phyloP scores from a whole-genome alignment of 441 rosid species.

The Corymbia calophylla region DNA sequence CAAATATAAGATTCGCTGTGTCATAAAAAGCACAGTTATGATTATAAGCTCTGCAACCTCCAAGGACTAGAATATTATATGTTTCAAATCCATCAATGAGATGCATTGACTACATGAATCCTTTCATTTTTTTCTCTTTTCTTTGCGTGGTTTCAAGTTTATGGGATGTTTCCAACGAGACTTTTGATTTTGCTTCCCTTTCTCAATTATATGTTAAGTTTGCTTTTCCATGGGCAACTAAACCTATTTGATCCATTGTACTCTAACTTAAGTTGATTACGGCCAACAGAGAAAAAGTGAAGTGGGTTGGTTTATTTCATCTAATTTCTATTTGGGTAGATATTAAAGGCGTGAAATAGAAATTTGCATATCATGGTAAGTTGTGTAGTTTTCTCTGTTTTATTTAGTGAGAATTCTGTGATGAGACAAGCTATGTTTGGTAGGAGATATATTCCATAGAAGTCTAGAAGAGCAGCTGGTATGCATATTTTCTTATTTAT shows the following conservation, averaged over 20 bases:
- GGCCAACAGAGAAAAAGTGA: background rate
- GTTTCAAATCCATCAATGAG: background rate
- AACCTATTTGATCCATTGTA: background rate
- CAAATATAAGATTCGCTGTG: too few relatives aligned
- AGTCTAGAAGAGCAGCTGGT: background rate
- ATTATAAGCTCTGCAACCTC: background rate
- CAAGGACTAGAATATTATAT: background rate
- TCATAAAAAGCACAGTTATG: too few relatives aligned
- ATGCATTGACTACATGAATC: background rate
- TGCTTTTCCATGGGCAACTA: background rate
- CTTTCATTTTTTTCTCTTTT: background rate
- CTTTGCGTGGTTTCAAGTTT: background rate
- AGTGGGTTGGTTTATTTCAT: background rate
- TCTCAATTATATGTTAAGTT: background rate
- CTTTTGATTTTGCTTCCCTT: background rate
- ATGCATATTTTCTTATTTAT: background rate
- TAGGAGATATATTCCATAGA: background rate
- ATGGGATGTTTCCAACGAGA: background rate
- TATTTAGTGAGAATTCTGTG: background rate
- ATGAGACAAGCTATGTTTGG: background rate
- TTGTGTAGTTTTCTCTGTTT: background rate
- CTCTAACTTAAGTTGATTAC: background rate
- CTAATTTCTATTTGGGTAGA: background rate
- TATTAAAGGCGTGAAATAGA: too few relatives aligned
- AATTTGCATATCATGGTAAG: too few relatives aligned